Base-by-base conservation (phyloP, 2,329 filamentous ascomycete species). In the Trichoderma arundinaceum region DNA sequence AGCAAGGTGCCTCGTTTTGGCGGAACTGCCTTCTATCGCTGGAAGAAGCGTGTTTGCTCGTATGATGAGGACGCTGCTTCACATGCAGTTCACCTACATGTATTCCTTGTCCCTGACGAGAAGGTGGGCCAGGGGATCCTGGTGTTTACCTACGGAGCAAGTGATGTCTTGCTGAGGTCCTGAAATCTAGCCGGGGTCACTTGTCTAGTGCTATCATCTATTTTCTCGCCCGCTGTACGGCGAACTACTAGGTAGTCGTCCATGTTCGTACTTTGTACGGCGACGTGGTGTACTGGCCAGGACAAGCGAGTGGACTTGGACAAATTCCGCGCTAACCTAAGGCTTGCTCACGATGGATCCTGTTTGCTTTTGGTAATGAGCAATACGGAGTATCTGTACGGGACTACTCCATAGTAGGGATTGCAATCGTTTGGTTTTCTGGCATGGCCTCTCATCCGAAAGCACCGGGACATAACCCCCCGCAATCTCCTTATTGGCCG, bases 161-260 rank as follows among this genome's bases (percentile, higher is more conserved):
- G 28, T 63, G 38, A 54, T 46, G 49, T 54, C 49, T 54, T 46
- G 39, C 38, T 53, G 60, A 63, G 58, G 60, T 46, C 41, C 60
- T 63, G 60, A 44, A 54, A 46, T 44, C 60, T 39, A 8, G 60
- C 49, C 39, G 17, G 49, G 49, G 60, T 22, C 60, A 32, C 12
- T 53, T 38, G 13, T 15, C 49, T 54, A 53, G 51, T 66, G 57
- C 43, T 57, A 33, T 51, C 43, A 17, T 57, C 9, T 39, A 32
- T 33, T 51, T 9, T 13, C 15, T 48, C 28, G 7, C 44, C 17
- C 22, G 22, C 22, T 28, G 22, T 28, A 28, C 22, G 22, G 22
- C 22, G 22, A 28, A 28, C 41, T 44, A n/a, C n/a, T n/a, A n/a
- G n/a, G n/a, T n/a, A n/a, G 57, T 28, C 7, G 41, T 48, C 43